Evolutionary conservation across 805 yeast genomes (phyloP), one percentile per base, ranked within the genome.

Genomic region (Saccharomycopsis fodiens): DNA sequence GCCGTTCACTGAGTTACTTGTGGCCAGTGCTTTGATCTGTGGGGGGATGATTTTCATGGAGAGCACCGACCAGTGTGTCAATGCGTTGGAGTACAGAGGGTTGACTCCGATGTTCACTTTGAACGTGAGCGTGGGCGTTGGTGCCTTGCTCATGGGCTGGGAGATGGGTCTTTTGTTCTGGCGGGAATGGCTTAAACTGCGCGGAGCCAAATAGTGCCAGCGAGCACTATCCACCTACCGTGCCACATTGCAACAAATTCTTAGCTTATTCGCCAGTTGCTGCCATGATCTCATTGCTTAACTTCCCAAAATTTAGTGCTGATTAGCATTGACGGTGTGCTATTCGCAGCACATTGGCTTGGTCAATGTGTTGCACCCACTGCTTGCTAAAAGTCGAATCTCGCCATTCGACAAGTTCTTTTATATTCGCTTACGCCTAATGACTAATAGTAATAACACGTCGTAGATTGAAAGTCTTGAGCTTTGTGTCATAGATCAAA

Each of bases 31-130:
- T 50, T 70, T 93, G 50, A 61, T 93, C 10, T 74, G 85, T 52
- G 98, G 98, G 39, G 98, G 98, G 7, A 63, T 85, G 51, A 80
- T 93, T 22, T 93, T 93, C 61, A 87, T 89, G 89, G 86, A 87
- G 62, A 80, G 93, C 45, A 85, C 94, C 37, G 91, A 85, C 58
- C 94, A 93, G 55, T 77, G 85, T 4, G 78, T 93, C 27, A 78
- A 76, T 55, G 89, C 86, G 17, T 70, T 88, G 66, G 86, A 85
- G 55, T 86, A 79, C 62, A 73, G 88, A 55, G 95, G 95, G 3
- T 69, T 80, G 50, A 85, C 93, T 23, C 70, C 81, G 42, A 89
- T 93, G 97, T 91, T 93, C 64, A 85, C 93, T 1, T 74, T 91
- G 58, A 93, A 91, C 60, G 76, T 91, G 31, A 76, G 84, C 48